These are phyloP conservation scores for Hygrophoropsis aurantiaca DNA, from an alignment of 768 basidiomycete species.

Conservation along the genomic window DNA sequence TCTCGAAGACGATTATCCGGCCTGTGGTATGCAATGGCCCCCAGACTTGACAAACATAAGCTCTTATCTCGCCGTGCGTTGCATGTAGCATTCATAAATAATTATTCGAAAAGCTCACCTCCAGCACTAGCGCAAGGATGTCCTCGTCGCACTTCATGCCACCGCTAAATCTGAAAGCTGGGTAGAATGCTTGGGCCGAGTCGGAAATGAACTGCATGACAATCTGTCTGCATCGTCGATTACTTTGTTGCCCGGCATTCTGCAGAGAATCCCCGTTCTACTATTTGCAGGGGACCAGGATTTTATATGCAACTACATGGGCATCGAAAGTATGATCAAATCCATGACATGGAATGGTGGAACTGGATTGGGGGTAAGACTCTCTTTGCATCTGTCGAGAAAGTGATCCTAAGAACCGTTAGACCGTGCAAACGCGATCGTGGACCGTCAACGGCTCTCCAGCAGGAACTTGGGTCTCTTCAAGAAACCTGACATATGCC, in stretches of 20 bases:
- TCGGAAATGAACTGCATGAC: constrained; percentile 62
- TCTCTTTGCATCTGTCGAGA: not conserved
- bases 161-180: constrained; percentile 72
- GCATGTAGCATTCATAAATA: not conserved
- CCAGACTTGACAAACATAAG: constrained; percentile 77
- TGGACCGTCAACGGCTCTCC: constrained; percentile 75
- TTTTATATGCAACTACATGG: constrained; percentile 94
- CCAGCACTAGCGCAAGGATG: constrained; percentile 68
- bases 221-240: constrained; percentile 65
- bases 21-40: constrained; percentile 99
- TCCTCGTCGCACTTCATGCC: constrained; percentile 83
- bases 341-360: constrained; percentile 83
- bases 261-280: constrained; percentile 80
- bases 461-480: constrained; percentile 89
- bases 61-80: constrained; percentile 75
- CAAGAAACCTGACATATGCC: constrained; percentile 89
- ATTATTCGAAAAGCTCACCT: not conserved
- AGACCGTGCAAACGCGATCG: constrained; percentile 68
- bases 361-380: constrained; percentile 77
- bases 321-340: constrained; percentile 83
- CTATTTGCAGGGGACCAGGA: constrained; percentile 96
- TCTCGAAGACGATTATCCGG: constrained; percentile 78
- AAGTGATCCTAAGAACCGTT: constrained; percentile 3
- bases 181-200: constrained; percentile 78
- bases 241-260: constrained; percentile 71